phyloP scores from a whole-genome alignment of 2,329 filamentous ascomycete species.

The Colletotrichum spaethianum region DNA sequence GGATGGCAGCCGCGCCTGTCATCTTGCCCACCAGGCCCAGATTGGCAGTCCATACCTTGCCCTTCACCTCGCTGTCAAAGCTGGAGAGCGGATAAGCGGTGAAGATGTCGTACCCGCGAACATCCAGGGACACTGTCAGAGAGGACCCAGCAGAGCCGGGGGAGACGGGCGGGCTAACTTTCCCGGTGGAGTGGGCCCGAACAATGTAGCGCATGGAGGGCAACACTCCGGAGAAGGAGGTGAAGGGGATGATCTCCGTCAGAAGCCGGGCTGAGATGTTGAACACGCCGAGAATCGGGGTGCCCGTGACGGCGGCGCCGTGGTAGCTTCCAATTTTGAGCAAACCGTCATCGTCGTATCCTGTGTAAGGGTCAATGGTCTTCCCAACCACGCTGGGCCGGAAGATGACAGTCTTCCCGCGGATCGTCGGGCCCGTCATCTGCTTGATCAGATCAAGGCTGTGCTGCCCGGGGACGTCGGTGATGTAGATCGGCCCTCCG shows the following conservation, averaged over 20 bases:
- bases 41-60: constrained; percentile 72
- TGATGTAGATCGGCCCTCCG: constrained; percentile 95
- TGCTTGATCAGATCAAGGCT: constrained; percentile 81
- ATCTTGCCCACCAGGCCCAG: constrained; percentile 90
- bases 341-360: constrained; percentile 80
- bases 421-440: constrained; percentile 82
- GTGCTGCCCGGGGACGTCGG: constrained; percentile 88
- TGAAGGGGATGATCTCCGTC: constrained; percentile 79
- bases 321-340: constrained; percentile 87
- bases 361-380: constrained; percentile 79
- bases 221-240: constrained; percentile 80
- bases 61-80: constrained; percentile 63
- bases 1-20: constrained; percentile 86
- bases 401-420: constrained; percentile 84
- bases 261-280: constrained; percentile 78
- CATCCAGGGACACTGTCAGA: constrained; percentile 73
- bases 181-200: constrained; percentile 78
- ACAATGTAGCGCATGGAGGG: constrained; percentile 76
- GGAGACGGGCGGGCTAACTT: constrained; percentile 68
- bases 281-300: constrained; percentile 86
- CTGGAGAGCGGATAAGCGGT: constrained; percentile 77
- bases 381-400: constrained; percentile 83
- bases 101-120: constrained; percentile 84
- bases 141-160: constrained; percentile 62
- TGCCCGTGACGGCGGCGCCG: constrained; percentile 75